These are phyloP conservation scores for Cercospora brassicicola DNA, from an alignment of 2,329 filamentous ascomycete genomes.

Conservation along the genomic window DNA sequence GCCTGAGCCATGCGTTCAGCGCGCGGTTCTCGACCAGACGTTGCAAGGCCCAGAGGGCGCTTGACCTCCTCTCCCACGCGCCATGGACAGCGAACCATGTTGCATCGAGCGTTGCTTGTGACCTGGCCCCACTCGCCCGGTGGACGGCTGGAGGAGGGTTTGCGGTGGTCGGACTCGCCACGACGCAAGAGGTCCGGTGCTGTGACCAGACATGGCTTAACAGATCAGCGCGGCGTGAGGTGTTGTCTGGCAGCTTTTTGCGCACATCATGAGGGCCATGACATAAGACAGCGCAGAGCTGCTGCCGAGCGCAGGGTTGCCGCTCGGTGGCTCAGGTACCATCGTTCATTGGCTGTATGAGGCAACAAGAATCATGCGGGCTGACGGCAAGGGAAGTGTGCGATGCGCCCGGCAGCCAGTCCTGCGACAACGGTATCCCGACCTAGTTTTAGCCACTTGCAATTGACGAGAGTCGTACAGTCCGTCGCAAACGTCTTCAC, in stretches of 20 bases:
- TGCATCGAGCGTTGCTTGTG: conserved; percentile 1
- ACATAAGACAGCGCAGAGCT: conserved; percentile 9
- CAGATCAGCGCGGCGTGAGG: conserved; percentile 1
- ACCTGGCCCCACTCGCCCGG: conserved; percentile 4
- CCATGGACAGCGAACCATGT: conserved; percentile 6
- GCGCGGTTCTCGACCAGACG: conserved; percentile 3
- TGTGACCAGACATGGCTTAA: conserved; percentile 4
- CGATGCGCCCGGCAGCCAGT: neutral
- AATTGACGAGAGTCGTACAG: neutral
- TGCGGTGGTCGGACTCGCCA: neutral
- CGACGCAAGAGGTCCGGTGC: neutral
- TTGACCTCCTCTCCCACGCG: conserved; percentile 6
- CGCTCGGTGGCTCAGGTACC: conserved; percentile 16
- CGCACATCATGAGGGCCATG: conserved; percentile 10
- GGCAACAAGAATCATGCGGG: conserved; percentile 15
- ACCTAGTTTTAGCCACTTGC: neutral
- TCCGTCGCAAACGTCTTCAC: neutral
- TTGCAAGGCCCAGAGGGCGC: neutral
- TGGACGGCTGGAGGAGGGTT: neutral
- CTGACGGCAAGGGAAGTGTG: conserved; percentile 14
- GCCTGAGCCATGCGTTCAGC: conserved; percentile 7
- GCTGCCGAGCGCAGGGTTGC: neutral
- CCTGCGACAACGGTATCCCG: neutral
- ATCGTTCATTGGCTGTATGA: conserved; percentile 19
- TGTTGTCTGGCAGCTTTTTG: neutral